phyloP scores from a whole-genome alignment of 495 filamentous ascomycete species.

The Aspergillus diversus region DNA sequence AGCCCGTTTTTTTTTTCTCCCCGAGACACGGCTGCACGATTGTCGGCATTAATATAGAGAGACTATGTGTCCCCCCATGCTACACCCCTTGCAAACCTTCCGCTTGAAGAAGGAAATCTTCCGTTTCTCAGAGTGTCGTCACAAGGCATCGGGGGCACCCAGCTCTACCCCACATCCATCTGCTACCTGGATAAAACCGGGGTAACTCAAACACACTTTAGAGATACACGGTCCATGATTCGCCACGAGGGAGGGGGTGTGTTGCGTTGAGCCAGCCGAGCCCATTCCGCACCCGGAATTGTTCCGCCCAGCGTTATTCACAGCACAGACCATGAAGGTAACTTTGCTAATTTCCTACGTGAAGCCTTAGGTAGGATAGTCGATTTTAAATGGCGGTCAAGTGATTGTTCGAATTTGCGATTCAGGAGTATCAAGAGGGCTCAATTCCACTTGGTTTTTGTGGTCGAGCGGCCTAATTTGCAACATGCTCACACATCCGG shows the following conservation, averaged over 20 bases:
- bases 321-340: too few species aligned
- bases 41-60: slow-evolving; percentile 3
- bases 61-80: not conserved
- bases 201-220: slow-evolving; percentile 8
- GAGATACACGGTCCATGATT: slow-evolving; percentile 5
- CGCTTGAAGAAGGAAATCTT: slow-evolving; percentile 21
- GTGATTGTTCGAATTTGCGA: too few species aligned
- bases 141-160: not conserved
- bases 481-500: too few species aligned
- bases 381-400: too few species aligned
- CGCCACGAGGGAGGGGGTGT: not conserved
- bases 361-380: too few species aligned
- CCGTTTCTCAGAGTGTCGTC: slow-evolving; percentile 7
- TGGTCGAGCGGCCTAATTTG: too few species aligned
- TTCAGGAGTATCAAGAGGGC: too few species aligned
- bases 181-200: slow-evolving; percentile 7
- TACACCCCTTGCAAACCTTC: slow-evolving; percentile 1
- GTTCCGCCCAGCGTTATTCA: slow-evolving; percentile 10
- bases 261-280: slow-evolving; percentile 8
- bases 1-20: not conserved
- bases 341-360: too few species aligned
- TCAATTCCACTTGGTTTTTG: too few species aligned
- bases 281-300: slow-evolving; percentile 22
- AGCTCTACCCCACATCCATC: slow-evolving; percentile 3
- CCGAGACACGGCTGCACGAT: slow-evolving; percentile 4